Conservation (phyloP, 306 rosid species). For the Rosa lucieae region DNA sequence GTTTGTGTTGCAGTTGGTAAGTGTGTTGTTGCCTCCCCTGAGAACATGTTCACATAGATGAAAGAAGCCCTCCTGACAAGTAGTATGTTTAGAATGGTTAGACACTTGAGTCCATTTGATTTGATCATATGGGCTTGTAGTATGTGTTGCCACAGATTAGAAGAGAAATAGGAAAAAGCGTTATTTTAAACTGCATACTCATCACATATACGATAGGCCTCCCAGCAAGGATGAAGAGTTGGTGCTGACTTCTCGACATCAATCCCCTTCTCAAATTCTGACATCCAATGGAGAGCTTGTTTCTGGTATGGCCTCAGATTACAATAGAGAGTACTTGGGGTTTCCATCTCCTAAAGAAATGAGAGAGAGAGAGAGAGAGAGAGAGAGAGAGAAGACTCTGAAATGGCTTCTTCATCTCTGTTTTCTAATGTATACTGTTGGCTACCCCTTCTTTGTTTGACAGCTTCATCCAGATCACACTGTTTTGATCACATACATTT, state of each 20-base stretch:
- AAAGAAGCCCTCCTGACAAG: conserved; percentile 43
- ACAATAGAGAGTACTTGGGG: conserved; percentile 55
- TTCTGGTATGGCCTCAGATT: conserved; percentile 77
- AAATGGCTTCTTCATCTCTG: conserved; percentile 60
- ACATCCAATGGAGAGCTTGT: conserved; percentile 85
- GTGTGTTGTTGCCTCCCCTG: conserved; percentile 55
- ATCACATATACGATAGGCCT: conserved; percentile 61
- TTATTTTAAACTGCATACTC: conserved; percentile 42
- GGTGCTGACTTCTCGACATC: conserved; percentile 41
- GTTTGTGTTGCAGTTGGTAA: conserved; percentile 51
- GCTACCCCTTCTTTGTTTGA: conserved; percentile 52
- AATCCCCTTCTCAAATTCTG: conserved; percentile 65
- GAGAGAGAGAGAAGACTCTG: conserved; percentile 51
- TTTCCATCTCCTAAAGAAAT: conserved; percentile 62
- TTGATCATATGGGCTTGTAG: too few species aligned
- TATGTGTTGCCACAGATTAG: not conserved
- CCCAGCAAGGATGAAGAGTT: conserved; percentile 89
- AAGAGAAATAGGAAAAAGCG: not conserved
- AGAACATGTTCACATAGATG: conserved; percentile 59
- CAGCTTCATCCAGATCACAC: conserved; percentile 51
- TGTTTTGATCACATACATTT: conserved; percentile 18
- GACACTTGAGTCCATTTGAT: not conserved
- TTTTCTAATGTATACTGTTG: conserved; percentile 43
- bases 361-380: not conserved
- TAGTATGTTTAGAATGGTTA: not conserved